These are phyloP conservation scores for Fusarium fujikuroi DNA, from an alignment of 2,329 filamentous ascomycete species.

Conservation along the genomic window DNA sequence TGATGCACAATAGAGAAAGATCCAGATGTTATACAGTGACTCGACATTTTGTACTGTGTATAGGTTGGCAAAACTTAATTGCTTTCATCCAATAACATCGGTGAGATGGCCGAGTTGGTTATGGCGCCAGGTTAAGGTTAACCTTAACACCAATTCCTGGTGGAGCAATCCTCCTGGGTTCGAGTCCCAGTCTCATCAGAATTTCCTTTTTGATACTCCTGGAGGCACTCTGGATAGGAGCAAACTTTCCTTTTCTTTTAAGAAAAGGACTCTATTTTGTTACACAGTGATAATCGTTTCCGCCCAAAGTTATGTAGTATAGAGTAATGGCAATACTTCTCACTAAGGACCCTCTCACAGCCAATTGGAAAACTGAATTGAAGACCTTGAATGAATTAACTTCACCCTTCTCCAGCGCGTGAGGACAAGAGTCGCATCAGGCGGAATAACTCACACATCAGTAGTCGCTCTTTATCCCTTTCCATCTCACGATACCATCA, in stretches of 20 bases:
- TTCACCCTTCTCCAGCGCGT: not conserved
- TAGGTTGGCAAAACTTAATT: rapidly evolving
- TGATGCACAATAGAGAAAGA: rapidly evolving
- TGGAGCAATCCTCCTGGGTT: constrained; percentile 52
- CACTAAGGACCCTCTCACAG: too few species aligned
- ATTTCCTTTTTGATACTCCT: not conserved
- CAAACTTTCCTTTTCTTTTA: too few species aligned
- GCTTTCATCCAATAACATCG: constrained; percentile 9
- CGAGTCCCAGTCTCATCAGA: constrained; percentile 50
- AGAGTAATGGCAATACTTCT: too few species aligned
- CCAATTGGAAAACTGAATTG: too few species aligned
- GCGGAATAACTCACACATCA: not conserved
- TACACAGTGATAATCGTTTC: too few species aligned
- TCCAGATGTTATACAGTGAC: rapidly evolving
- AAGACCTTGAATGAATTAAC: not conserved
- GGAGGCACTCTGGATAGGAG: too few species aligned
- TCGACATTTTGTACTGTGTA: rapidly evolving
- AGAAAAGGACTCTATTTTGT: too few species aligned
- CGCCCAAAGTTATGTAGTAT: too few species aligned
- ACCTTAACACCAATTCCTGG: constrained; percentile 46
- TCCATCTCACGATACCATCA: not conserved
- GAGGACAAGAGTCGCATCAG: too few species aligned
- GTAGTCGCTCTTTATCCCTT: not conserved
- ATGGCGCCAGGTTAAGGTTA: constrained; percentile 51
- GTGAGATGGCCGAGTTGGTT: constrained; percentile 52